A percentile compares a stretch with the other conserved stretches of the same genome.
Conservation (phyloP, 345 rosid genomes). For the Aethionema arabicum region DNA sequence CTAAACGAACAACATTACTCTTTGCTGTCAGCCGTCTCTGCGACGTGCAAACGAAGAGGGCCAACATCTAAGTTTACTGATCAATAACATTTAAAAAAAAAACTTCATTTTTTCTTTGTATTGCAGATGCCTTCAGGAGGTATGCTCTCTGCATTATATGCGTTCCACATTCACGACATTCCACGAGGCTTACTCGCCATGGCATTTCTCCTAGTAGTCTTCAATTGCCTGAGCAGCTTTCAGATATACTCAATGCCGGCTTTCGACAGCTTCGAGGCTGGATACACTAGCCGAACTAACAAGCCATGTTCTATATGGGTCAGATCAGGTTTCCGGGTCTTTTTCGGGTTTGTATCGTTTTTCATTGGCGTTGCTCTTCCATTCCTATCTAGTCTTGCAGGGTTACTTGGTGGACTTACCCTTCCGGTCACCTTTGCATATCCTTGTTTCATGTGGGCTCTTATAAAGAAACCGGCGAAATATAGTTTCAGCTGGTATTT, state of each 20-base stretch:
- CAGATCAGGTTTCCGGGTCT: constrained; percentile 87
- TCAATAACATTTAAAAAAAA: background rate
- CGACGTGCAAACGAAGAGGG: no score
- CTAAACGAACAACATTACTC: no score
- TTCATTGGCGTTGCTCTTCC: constrained; percentile 96
- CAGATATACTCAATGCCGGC: constrained; percentile 97
- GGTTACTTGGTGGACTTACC: constrained; percentile 88
- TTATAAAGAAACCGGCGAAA: constrained; percentile 72
- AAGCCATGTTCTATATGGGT: constrained; percentile 97
- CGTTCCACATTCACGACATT: constrained; percentile 86
- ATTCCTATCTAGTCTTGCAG: constrained; percentile 86
- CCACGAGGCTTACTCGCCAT: constrained; percentile 85
- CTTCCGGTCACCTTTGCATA: constrained; percentile 95
- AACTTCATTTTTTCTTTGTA: background rate
- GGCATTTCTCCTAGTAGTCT: constrained; percentile 85
- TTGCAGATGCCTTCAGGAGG: constrained; percentile 91
- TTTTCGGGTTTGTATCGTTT: constrained; percentile 74
- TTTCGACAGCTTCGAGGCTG: constrained; percentile 93
- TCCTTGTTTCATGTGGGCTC: constrained; percentile 99
- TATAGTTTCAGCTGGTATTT: constrained; percentile 95
- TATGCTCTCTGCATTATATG: constrained; percentile 76
- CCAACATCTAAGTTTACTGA: background rate
- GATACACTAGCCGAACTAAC: constrained; percentile 92
- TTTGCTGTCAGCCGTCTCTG: no score
- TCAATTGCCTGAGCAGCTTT: constrained; percentile 89